phyloP scores from a whole-genome alignment of 2,329 filamentous ascomycete genomes.

The Colletotrichum higginsianum region DNA sequence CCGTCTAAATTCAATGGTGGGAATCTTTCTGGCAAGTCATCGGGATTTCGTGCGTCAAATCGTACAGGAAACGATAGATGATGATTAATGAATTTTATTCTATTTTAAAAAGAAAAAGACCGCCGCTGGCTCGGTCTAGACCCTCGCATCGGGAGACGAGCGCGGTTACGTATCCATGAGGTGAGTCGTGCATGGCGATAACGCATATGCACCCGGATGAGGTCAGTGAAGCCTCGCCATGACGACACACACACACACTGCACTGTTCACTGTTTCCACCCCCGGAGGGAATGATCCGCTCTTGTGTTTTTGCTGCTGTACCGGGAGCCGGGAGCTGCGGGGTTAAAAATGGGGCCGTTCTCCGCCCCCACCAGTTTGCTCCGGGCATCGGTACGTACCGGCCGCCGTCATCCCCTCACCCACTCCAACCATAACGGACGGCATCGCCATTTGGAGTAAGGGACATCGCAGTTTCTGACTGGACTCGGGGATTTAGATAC shows the following conservation, averaged over 20 bases:
- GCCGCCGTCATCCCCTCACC: no score
- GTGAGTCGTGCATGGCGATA: neutral
- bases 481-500: no score
- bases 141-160: no score
- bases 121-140: no score
- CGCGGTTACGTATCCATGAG: slow-evolving; percentile 7
- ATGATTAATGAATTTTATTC: no score
- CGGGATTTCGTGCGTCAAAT: neutral
- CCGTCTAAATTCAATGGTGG: no score
- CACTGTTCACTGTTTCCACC: slow-evolving; percentile 8
- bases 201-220: slow-evolving; percentile 20
- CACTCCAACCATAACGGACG: no score
- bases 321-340: no score
- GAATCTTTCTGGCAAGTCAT: neutral
- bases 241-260: slow-evolving; percentile 30
- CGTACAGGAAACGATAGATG: neutral
- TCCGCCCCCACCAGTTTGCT: neutral
- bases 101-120: no score
- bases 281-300: slow-evolving; percentile 20
- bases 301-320: neutral
- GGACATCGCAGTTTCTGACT: no score
- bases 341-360: neutral
- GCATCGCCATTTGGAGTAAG: no score
- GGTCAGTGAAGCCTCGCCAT: slow-evolving; percentile 38
- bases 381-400: no score